phyloP scores from a whole-genome alignment of 2,329 filamentous ascomycete species.

The Thermoascus crustaceus region DNA sequence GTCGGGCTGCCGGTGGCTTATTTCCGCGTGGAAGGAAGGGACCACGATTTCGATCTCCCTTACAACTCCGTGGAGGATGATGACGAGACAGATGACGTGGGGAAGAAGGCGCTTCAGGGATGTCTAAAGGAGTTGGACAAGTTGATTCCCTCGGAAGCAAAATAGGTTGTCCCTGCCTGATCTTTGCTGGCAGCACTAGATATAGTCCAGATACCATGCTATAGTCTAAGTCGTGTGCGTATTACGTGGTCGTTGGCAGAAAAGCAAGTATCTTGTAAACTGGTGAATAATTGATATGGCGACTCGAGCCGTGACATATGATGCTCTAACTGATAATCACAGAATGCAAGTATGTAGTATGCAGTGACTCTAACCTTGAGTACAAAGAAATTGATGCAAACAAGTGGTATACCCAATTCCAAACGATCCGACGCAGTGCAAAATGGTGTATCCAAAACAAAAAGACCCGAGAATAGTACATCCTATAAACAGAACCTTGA shows the following conservation, averaged over 20 bases:
- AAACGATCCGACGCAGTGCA: background rate
- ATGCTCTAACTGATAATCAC: background rate
- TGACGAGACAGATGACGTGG: background rate
- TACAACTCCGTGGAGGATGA: background rate
- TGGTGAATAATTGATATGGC: too few species aligned
- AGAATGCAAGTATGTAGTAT: background rate
- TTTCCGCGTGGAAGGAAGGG: conserved; percentile 2
- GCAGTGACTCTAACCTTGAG: background rate
- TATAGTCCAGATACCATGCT: too few species aligned
- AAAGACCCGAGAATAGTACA: background rate
- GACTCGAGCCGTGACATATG: background rate
- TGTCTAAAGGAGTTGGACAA: background rate
- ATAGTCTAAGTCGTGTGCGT: too few species aligned
- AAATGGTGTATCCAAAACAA: background rate
- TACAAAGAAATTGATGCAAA: background rate
- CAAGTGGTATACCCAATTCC: background rate
- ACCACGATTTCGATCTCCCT: conserved; percentile 8
- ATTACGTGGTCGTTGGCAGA: too few species aligned
- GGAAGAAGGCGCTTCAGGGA: background rate
- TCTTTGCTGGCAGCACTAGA: too few species aligned
- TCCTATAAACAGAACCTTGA: background rate
- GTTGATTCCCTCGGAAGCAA: background rate
- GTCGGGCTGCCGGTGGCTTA: conserved; percentile 1
- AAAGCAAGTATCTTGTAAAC: too few species aligned
- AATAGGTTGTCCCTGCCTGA: too few species aligned